Evolutionary conservation across 139 green algal species (phyloP), one percentile per base, ranked within the genome.

Genomic region (Picochlorum sp.): DNA sequence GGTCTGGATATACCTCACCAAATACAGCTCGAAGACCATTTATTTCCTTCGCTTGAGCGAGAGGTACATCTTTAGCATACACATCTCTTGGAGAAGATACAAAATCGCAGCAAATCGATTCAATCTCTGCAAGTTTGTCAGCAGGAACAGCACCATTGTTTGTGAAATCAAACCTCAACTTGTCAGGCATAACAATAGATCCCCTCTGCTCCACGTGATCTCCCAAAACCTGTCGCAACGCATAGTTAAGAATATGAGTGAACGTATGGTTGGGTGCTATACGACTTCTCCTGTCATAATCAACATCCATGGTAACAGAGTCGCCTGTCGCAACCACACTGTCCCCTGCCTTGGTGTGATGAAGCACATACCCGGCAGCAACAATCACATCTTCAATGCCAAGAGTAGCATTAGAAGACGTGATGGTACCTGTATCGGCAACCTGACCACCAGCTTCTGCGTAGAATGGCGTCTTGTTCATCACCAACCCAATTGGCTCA

Each of bases 191-290:
- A 50, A 98, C 94, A 18, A 98, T 86, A 15, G 86, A 96, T 52
- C 94, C 94, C 81, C 97, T 98, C 79, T 99, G 94, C 61, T 96
- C 83, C 15, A 99, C 83, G 47, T 93, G 81, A 41, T 95, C 85
- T 3, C 94, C 94, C 57, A 97, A 79, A 62, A 89, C 70, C 30
- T 74, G 52, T 20, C 83, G 70, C 60, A 99, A 81, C 15, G 86
- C 94, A 56, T 79, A 88, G 82, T 99, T 98, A 54, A 99, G 83
- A 10, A 98, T 79, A 80, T 99, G 94, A 6, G 94, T 99, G 70
- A 91, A 89, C 37, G 94, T 98, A 88, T 99, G 94, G 77, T 99
- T 99, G 38, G 92, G 88, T 62, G 81, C 70, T 51, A 99, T 92
- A 28, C 75, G 73, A 7, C 38, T 44, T n/a, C 94, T 81, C 1